Base-by-base conservation (phyloP, 257 asterid species). In the Solanum acaule region DNA sequence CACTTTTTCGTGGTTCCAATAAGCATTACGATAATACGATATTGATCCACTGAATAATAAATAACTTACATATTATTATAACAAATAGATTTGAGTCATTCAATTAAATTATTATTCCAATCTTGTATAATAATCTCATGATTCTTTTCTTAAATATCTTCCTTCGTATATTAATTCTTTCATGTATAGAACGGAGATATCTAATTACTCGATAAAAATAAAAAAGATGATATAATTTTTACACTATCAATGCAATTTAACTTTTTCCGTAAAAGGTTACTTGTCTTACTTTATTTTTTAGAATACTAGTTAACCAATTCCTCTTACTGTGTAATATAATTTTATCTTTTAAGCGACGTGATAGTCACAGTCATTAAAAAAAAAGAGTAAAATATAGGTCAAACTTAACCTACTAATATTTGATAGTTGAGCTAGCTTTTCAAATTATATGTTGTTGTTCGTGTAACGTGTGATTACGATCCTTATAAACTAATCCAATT, bases 381-480 rank as follows among this genome's bases (percentile, higher is more conserved):
- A 35, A 75, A 35, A 37, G n/a, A 1, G 6, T 22, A 75, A 2
- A 75, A 75, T 37, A 22, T 22, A 82, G 22, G 67, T 82, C 14
- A 4, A 82, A 52, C 5, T 18, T 49, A 49, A 88, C 85, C 5
- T 4, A 86, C 86, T 83, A 89, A 91, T 86, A 67, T 20, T 52
- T 88, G 89, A 78, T 84, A 89, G 83, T 86, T 65, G 79, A 88
- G 65, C 46, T 65, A 77, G 84, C 87, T 67, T 89, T 78, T 86
- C 90, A 86, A 85, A 72, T 77, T 37, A 42, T 73, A 63, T 85
- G 83, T 35, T 44, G 11, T 35, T 73, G 71, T 75, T 61, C 86
- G 86, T 49, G 86, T 81, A 81, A 37, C 67, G 27, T 85, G 44
- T 23, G 25, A 14, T 15, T 46, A 38, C 8, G 33, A 46, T 87